These are phyloP conservation scores for Aureobasidium lini DNA, from an alignment of 2,329 filamentous ascomycete genomes.

Conservation along the genomic window DNA sequence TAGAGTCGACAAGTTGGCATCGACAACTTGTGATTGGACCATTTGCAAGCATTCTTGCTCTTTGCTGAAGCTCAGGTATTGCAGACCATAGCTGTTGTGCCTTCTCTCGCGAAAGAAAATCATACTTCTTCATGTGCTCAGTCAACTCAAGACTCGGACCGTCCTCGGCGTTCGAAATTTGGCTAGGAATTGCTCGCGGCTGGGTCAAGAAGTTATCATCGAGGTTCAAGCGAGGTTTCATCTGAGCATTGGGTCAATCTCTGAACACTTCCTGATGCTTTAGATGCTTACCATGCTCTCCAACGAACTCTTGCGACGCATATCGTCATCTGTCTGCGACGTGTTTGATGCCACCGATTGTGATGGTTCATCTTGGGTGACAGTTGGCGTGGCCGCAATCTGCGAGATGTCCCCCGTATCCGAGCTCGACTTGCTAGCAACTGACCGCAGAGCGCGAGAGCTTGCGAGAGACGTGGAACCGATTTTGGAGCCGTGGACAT, in stretches of 20 bases:
- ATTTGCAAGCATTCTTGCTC: not conserved
- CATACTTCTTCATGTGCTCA: not conserved
- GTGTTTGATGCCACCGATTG: not conserved
- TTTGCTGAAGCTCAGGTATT: not conserved
- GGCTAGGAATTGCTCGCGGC: not conserved
- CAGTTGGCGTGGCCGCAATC: not conserved
- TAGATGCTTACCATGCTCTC: not conserved
- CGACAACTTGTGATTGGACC: not conserved
- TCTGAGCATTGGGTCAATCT: not conserved
- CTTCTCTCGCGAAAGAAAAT: not conserved
- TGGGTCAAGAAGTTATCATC: not conserved
- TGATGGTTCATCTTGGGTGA: not conserved
- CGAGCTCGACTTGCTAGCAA: not conserved
- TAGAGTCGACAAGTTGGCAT: slow-evolving; percentile 1
- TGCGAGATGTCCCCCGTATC: not conserved
- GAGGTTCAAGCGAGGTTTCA: not conserved
- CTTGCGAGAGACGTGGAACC: too few relatives aligned
- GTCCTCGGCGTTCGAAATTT: not conserved
- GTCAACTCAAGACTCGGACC: not conserved
- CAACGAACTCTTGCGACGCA: not conserved
- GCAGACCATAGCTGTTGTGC: not conserved
- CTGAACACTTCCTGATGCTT: not conserved
- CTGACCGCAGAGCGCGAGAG: not conserved
- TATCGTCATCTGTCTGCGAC: not conserved
- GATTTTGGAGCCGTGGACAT: not conserved